Evolutionary conservation across 1,284 basidiomycete genomes (phyloP).

Genomic region (Malassezia psittaci): DNA sequence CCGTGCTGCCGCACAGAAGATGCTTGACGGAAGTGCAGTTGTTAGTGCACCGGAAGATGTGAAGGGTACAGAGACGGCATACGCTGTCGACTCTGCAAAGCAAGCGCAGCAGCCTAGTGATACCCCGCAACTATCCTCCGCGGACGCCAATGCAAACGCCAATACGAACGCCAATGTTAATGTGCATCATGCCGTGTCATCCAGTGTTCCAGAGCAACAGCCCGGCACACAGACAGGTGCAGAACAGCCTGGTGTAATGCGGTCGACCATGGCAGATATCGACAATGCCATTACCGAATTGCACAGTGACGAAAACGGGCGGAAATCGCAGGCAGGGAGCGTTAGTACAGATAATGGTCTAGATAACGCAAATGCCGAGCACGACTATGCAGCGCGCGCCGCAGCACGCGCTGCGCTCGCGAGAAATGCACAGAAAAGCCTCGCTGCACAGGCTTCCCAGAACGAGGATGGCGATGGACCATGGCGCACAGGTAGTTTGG

Average conservation of each 20-base stretch:
- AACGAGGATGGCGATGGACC: slow-evolving; percentile 22
- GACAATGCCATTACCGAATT: slow-evolving; percentile 43
- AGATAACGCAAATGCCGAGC: slow-evolving; percentile 21
- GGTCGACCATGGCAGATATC: slow-evolving; percentile 45
- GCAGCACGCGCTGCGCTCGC: slow-evolving; percentile 42
- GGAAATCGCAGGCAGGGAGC: slow-evolving; percentile 14
- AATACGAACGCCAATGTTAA: background rate
- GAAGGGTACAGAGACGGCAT: background rate
- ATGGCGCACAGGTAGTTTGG: slow-evolving; percentile 13
- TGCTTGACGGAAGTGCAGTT: slow-evolving; percentile 22
- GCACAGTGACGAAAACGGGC: slow-evolving; percentile 21
- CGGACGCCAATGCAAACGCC: too few species aligned
- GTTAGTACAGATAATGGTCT: slow-evolving; percentile 17
- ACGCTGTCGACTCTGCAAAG: background rate
- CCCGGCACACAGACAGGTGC: too few species aligned
- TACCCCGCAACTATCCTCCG: background rate
- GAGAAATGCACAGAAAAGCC: slow-evolving; percentile 37
- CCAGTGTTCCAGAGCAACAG: too few species aligned
- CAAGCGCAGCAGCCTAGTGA: background rate
- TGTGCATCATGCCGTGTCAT: too few species aligned
- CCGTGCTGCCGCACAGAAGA: slow-evolving; percentile 19
- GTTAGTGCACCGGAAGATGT: slow-evolving; percentile 14
- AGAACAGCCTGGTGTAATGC: slow-evolving; percentile 29
- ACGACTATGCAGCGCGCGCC: slow-evolving; percentile 24
- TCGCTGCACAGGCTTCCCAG: slow-evolving; percentile 26